Percentiles rank a stretch among this genome's conserved stretches.
Evolutionary conservation across 768 basidiomycete species (phyloP).

Genomic region (Astraeus odoratus): DNA sequence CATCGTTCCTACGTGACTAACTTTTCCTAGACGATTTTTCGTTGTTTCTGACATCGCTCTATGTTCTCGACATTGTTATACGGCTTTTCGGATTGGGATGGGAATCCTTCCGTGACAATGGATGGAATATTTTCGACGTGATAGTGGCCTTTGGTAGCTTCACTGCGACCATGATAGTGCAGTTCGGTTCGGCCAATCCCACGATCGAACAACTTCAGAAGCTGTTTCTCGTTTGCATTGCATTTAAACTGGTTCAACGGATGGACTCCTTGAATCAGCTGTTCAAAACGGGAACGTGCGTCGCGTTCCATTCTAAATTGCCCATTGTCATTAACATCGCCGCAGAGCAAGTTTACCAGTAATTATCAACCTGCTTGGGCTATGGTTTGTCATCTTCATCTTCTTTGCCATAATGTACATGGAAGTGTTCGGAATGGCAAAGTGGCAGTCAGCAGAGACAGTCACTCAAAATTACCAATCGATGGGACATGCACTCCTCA

Average conservation of each 20-base stretch:
- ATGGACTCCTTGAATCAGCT: constrained; percentile 86
- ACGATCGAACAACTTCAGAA: constrained; percentile 67
- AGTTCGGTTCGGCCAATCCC: constrained; percentile 45
- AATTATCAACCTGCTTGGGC: constrained; percentile 73
- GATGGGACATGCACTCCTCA: constrained; percentile 73
- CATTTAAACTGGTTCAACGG: constrained; percentile 90
- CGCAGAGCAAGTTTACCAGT: constrained; percentile 77
- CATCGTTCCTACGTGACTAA: constrained; percentile 4
- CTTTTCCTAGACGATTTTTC: constrained; percentile 62
- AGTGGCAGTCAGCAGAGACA: constrained; percentile 68
- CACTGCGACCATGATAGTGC: constrained; percentile 71
- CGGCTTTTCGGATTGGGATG: constrained; percentile 83
- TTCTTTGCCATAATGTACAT: constrained; percentile 86
- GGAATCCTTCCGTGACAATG: constrained; percentile 77
- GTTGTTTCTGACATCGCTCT: constrained; percentile 62
- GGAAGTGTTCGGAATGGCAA: constrained; percentile 89
- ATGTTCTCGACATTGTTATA: constrained; percentile 68
- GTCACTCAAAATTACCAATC: constrained; percentile 72
- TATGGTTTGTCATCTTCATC: constrained; percentile 88
- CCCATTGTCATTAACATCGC: neutral
- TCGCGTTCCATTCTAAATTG: constrained; percentile 11
- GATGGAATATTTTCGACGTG: constrained; percentile 93
- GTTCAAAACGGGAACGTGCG: constrained; percentile 94
- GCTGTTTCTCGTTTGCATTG: constrained; percentile 87
- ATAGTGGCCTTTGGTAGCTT: constrained; percentile 76